Percentiles rank a stretch among this genome's conserved stretches.
Evolutionary conservation across 345 rosid species (phyloP).

Genomic region (Sonneratia alba): DNA sequence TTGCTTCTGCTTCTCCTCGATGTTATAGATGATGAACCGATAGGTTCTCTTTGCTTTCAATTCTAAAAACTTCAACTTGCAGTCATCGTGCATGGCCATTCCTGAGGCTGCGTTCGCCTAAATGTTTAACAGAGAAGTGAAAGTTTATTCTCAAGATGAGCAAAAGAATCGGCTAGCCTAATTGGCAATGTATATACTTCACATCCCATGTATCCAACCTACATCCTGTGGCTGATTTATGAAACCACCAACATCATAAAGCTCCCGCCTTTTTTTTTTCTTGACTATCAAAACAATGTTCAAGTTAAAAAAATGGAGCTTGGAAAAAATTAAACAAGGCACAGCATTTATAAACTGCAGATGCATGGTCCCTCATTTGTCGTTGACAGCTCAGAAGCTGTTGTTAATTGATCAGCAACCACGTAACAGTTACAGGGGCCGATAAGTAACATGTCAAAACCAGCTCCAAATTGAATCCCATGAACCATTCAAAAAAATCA

Average conservation of each 20-base stretch:
- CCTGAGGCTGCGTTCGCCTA: conserved; percentile 9
- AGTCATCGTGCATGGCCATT: neutral
- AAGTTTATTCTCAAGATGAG: too few species aligned
- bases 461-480: too few species aligned
- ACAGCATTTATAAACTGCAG: neutral
- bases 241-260: neutral
- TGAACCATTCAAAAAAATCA: too few species aligned
- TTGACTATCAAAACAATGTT: neutral
- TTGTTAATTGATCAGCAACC: too few species aligned
- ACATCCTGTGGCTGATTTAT: neutral
- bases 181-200: too few species aligned
- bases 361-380: neutral
- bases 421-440: too few species aligned
- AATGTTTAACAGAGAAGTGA: neutral
- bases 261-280: neutral
- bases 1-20: conserved; percentile 15
- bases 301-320: too few species aligned
- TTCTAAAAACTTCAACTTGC: conserved; percentile 14
- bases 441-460: too few species aligned
- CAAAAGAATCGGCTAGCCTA: too few species aligned
- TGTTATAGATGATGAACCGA: conserved; percentile 11
- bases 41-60: conserved; percentile 10
- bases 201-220: too few species aligned
- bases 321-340: neutral
- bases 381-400: neutral